Conservation (phyloP, 371 early-diverging fungal genomes). For the Mortierella sp. region DNA sequence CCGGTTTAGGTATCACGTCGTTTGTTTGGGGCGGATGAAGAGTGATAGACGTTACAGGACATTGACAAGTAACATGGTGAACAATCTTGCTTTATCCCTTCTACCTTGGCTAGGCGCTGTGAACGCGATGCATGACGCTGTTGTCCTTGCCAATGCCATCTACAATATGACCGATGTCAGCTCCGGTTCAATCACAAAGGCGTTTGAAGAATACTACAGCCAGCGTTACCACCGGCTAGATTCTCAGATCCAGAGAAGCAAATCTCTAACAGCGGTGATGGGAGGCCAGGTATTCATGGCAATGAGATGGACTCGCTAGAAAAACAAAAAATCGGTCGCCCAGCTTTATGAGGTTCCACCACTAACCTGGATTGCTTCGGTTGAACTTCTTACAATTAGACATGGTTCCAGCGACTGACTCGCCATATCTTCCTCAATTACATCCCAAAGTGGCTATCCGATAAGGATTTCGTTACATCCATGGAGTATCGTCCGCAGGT, state of each 20-base stretch:
- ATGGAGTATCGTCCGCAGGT: slow-evolving; percentile 10
- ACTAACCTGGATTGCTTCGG: too few species aligned
- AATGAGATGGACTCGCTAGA: too few species aligned
- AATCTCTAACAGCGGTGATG: too few species aligned
- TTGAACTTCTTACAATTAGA: background rate
- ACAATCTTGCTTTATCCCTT: too few species aligned
- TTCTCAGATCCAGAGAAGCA: too few species aligned
- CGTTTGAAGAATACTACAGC: slow-evolving; percentile 8
- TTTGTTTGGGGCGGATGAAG: too few species aligned
- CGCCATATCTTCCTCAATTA: slow-evolving; percentile 5
- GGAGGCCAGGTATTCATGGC: too few species aligned
- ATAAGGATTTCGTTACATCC: background rate
- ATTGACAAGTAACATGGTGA: too few species aligned
- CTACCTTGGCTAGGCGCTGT: slow-evolving; percentile 24
- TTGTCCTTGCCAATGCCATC: slow-evolving; percentile 17
- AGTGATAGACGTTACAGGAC: too few species aligned
- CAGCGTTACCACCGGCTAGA: slow-evolving; percentile 9
- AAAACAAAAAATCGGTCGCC: too few species aligned
- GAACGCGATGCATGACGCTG: slow-evolving; percentile 24
- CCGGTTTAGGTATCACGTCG: too few species aligned
- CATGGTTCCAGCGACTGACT: slow-evolving; percentile 4
- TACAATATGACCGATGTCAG: slow-evolving; percentile 4
- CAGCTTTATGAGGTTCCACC: too few species aligned
- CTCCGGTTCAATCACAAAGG: background rate
- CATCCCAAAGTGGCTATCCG: slow-evolving; percentile 2